Evolutionary conservation across 768 basidiomycete species (phyloP).

Genomic region (Lactarius hengduanensis): DNA sequence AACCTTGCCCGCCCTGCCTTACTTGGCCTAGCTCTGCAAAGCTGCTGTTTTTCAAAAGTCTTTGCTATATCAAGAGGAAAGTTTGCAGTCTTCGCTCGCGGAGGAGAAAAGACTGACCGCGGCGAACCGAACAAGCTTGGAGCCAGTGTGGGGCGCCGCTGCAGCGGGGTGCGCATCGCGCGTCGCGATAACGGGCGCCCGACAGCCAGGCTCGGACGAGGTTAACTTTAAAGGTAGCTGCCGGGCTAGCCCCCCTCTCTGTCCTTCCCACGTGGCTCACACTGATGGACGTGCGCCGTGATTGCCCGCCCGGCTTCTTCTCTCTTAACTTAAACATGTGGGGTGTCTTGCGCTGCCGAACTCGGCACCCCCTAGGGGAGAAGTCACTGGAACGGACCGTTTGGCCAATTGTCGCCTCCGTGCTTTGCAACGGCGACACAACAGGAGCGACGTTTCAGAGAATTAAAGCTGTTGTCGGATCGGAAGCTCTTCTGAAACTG

Average conservation of each 20-base stretch:
- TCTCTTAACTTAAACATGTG: not conserved
- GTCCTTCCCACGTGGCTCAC: slow-evolving; percentile 6
- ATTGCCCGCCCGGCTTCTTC: not conserved
- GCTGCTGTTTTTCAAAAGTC: not conserved
- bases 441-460: not conserved
- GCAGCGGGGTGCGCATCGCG: not conserved
- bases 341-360: slow-evolving; percentile 5
- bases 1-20: not conserved
- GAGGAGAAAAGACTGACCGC: not conserved
- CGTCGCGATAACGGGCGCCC: slow-evolving; percentile 3
- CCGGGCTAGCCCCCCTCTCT: slow-evolving; percentile 8
- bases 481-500: not conserved
- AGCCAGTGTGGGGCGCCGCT: too few relatives aligned
- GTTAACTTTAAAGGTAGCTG: slow-evolving; percentile 24
- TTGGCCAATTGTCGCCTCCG: not conserved
- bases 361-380: not conserved
- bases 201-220: slow-evolving; percentile 20
- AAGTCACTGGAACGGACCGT: not conserved
- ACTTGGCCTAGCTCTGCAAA: not conserved
- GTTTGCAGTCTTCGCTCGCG: not conserved
- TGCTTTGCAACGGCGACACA: not conserved
- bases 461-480: not conserved
- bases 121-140: not conserved
- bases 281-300: not conserved
- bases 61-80: not conserved